A percentile compares a stretch with the other conserved stretches of the same genome.
phyloP scores from a whole-genome alignment of 1,139 yeast species.

The Yamadazyma diddensiae region DNA sequence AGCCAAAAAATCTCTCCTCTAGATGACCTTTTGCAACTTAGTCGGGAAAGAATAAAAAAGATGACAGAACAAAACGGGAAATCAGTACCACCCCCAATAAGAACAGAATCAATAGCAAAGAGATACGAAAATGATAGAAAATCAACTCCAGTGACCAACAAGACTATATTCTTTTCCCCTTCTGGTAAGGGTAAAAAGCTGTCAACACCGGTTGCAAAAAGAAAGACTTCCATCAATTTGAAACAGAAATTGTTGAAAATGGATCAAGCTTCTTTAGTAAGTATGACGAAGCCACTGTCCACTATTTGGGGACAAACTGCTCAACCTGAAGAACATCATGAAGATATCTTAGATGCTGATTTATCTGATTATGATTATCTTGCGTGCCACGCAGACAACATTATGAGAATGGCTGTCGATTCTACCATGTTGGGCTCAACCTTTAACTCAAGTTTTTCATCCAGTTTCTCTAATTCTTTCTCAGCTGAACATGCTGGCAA shows the following conservation, averaged over 20 bases:
- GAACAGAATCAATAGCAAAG: slow-evolving; percentile 8
- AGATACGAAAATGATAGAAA: slow-evolving; percentile 7
- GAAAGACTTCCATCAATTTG: slow-evolving; percentile 14
- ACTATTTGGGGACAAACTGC: slow-evolving; percentile 2
- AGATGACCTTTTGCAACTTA: slow-evolving; percentile 23
- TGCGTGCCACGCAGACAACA: slow-evolving; percentile 49
- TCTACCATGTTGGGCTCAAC: slow-evolving; percentile 47
- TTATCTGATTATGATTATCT: slow-evolving; percentile 36
- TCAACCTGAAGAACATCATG: slow-evolving; percentile 1
- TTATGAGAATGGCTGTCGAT: slow-evolving; percentile 49
- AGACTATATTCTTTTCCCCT: slow-evolving; percentile 32
- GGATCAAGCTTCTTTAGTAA: slow-evolving; percentile 20
- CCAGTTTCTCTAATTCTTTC: slow-evolving; percentile 31
- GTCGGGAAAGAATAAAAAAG: slow-evolving; percentile 17
- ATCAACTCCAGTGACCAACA: slow-evolving; percentile 30
- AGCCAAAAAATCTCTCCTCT: slow-evolving; percentile 26
- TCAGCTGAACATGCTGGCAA: slow-evolving; percentile 32
- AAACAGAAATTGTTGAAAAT: slow-evolving; percentile 17
- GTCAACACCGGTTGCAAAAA: slow-evolving; percentile 25
- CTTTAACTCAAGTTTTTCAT: slow-evolving; percentile 26
- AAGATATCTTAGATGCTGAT: slow-evolving; percentile 14
- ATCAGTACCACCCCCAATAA: slow-evolving; percentile 7
- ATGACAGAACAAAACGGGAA: slow-evolving; percentile 2
- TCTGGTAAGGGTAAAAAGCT: slow-evolving; percentile 22
- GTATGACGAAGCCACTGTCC: slow-evolving; percentile 2